phyloP scores from a whole-genome alignment of 805 yeast genomes.

The Metschnikowia bowlesiae region DNA sequence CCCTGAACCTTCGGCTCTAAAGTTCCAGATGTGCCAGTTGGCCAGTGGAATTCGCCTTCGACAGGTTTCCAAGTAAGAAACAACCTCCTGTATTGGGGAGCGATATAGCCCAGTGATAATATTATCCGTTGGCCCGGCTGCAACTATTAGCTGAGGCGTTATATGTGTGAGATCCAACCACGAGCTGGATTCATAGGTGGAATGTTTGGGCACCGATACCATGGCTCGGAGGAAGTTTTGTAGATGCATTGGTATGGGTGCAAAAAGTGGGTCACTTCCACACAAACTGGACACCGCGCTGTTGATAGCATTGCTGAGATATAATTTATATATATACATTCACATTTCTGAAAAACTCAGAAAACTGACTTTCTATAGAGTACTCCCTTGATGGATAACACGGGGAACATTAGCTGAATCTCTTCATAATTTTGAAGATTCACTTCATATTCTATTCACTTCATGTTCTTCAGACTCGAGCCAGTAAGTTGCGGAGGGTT shows the following conservation, averaged over 20 bases:
- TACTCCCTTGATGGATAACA: neutral
- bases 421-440: neutral
- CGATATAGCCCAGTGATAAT: conserved; percentile 44
- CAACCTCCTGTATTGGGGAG: conserved; percentile 36
- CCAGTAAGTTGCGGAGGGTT: conserved; percentile 4
- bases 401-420: neutral
- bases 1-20: conserved; percentile 54
- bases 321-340: conserved; percentile 1
- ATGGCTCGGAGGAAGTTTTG: conserved; percentile 16
- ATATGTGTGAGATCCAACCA: conserved; percentile 66
- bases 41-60: conserved; percentile 40
- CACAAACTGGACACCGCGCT: conserved; percentile 1
- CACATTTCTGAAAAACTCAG: conserved; percentile 1
- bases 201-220: conserved; percentile 21
- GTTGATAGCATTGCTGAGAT: neutral
- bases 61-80: conserved; percentile 44
- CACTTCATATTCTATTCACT: neutral
- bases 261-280: conserved; percentile 5
- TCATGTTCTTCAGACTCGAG: neutral
- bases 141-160: conserved; percentile 59
- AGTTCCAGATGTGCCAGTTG: conserved; percentile 72
- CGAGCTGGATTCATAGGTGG: conserved; percentile 17
- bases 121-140: conserved; percentile 65
- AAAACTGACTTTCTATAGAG: neutral
- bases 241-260: conserved; percentile 14